Evolutionary conservation across 768 basidiomycete species (phyloP), one percentile per base, ranked within the genome.

Genomic region (Gymnopilus junonius): DNA sequence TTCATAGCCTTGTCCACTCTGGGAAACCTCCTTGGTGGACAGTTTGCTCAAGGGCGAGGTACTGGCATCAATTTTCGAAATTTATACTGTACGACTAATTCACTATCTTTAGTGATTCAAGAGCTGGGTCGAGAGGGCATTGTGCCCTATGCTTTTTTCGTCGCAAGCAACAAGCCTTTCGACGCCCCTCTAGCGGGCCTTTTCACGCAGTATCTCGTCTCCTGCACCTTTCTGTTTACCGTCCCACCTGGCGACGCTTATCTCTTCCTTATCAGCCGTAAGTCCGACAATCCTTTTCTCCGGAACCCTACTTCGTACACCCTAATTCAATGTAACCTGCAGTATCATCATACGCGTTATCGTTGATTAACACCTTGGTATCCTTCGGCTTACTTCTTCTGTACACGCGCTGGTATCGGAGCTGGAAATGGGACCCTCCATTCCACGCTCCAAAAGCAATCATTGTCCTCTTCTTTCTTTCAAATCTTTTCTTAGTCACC

Each of bases 161-260:
- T 92, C 66, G 84, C 90, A 1, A 88, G 86, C 70, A 91, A 85
- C 71, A 85, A 85, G 65, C 91, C 91, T 0, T 93, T 90, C 74
- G 77, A 81, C 61, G 85, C 90, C 0, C 92, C 92, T 0, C 71
- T 89, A 1, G 78, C 85, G 0, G 90, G 89, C 0, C 76, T 93
- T 3, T 81, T 87, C 50, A 76, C 81, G 0, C 89, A 91, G 66
- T 93, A 86, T 73, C 20, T 85, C 5, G 69, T 90, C 15, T 90
- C 88, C 0, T 80, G 84, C 21, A 65, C 81, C 11, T 77, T 90
- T 59, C 76, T 89, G 50, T 67, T 86, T 6, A 79, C 80, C 1
- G 79, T 87, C 0, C 92, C 91, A 0, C 82, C 89, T 0, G 91
- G 92, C 2, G 91, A 93, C 66, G 89, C 89, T 0, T 93, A 91